A percentile compares a stretch with the other conserved stretches of the same genome.
phyloP scores from a whole-genome alignment of 176 grass and related monocot genomes.

The Carex parvula region DNA sequence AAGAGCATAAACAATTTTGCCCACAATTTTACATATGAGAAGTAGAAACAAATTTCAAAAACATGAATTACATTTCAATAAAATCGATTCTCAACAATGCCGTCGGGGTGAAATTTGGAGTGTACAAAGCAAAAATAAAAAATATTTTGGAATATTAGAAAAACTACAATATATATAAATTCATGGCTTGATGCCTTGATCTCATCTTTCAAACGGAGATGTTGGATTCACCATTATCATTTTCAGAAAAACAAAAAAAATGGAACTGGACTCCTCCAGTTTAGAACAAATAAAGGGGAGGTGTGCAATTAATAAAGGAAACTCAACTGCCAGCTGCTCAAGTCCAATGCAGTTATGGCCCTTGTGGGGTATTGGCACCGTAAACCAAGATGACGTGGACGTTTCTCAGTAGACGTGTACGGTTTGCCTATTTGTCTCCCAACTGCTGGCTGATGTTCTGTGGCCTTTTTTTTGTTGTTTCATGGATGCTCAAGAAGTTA shows the following conservation, averaged over 20 bases:
- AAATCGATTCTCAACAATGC: too few species aligned
- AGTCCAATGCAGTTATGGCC: not conserved
- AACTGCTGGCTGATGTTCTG: not conserved
- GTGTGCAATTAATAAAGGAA: constrained; percentile 1
- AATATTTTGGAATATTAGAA: too few species aligned
- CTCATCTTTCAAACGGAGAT: not conserved
- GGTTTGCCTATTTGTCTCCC: not conserved
- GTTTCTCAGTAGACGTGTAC: not conserved
- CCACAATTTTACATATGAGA: too few species aligned
- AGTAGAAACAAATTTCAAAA: too few species aligned
- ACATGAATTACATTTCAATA: too few species aligned
- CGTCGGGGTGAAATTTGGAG: too few species aligned
- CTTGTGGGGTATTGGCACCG: not conserved
- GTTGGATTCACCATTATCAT: not conserved
- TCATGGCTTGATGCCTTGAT: not conserved
- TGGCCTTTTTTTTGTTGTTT: not conserved
- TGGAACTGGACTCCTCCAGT: not conserved
- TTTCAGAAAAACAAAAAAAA: not conserved
- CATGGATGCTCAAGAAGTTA: not conserved
- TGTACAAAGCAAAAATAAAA: too few species aligned
- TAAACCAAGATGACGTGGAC: not conserved
- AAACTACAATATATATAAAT: too few species aligned
- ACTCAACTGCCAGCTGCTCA: constrained; percentile 23
- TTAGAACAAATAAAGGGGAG: not conserved
- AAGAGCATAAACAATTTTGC: too few species aligned